Evolutionary conservation across 352 stramenopile species (phyloP).

Genomic region (Pythium myriotylum): DNA sequence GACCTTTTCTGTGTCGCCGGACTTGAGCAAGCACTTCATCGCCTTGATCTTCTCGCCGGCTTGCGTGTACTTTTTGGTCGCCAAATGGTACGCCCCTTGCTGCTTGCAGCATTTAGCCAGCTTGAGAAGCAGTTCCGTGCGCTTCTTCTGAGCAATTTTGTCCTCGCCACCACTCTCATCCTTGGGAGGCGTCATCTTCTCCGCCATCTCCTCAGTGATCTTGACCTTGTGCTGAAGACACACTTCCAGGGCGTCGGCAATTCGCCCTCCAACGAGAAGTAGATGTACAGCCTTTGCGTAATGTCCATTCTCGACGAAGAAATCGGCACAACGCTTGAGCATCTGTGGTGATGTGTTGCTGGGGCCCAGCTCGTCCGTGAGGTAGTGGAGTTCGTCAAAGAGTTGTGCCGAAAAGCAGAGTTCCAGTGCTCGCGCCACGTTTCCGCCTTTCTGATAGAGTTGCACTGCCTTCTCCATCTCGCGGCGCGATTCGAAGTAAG

Average conservation of each 20-base stretch:
- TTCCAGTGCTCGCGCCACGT: slow-evolving; percentile 90
- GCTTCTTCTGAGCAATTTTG: slow-evolving; percentile 51
- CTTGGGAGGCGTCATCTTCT: slow-evolving; percentile 91
- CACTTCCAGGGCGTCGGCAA: slow-evolving; percentile 86
- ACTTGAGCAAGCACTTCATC: slow-evolving; percentile 96
- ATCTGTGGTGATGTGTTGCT: slow-evolving; percentile 77
- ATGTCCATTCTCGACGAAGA: slow-evolving; percentile 91
- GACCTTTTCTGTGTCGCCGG: slow-evolving; percentile 94
- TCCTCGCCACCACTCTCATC: slow-evolving; percentile 46
- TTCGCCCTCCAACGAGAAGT: slow-evolving; percentile 73
- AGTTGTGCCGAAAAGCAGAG: slow-evolving; percentile 92
- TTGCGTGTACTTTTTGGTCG: slow-evolving; percentile 96
- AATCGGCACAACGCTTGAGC: slow-evolving; percentile 91
- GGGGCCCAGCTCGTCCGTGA: slow-evolving; percentile 81
- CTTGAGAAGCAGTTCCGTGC: slow-evolving; percentile 87
- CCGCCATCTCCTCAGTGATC: slow-evolving; percentile 91
- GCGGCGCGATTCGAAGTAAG: slow-evolving; percentile 92
- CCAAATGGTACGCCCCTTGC: slow-evolving; percentile 91
- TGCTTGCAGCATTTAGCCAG: slow-evolving; percentile 93
- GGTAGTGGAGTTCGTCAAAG: slow-evolving; percentile 86
- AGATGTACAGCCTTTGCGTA: slow-evolving; percentile 92
- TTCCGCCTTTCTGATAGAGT: slow-evolving; percentile 93
- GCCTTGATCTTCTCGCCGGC: slow-evolving; percentile 91
- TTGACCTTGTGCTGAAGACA: slow-evolving; percentile 90
- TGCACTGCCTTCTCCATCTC: slow-evolving; percentile 94